Percentiles rank a stretch among this genome's conserved stretches.
These are phyloP conservation scores for Suhomyces xylopsoci DNA, from an alignment of 805 yeast genomes.

Conservation along the genomic window DNA sequence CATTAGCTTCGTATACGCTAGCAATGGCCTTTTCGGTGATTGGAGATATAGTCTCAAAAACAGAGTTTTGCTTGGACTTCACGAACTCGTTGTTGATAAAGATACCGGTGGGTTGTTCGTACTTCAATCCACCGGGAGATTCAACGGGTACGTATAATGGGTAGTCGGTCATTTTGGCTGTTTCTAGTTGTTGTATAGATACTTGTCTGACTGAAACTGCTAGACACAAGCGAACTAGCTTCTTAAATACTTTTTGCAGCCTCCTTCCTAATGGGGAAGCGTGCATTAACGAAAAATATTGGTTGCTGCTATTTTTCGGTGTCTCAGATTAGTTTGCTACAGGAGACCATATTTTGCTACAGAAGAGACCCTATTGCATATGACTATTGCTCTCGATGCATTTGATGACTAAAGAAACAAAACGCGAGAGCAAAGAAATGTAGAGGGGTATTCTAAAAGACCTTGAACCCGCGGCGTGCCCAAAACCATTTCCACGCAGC, in stretches of 20 bases:
- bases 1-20: conserved; percentile 69
- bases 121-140: conserved; percentile 68
- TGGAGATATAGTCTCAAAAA: conserved; percentile 60
- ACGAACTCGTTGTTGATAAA: conserved; percentile 85
- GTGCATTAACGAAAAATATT: neutral
- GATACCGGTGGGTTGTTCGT: conserved; percentile 81
- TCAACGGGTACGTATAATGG: conserved; percentile 46
- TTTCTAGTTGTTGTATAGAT: too few species aligned
- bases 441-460: conserved; percentile 14
- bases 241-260: neutral
- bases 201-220: too few species aligned
- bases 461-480: conserved; percentile 26
- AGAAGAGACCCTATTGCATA: neutral
- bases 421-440: neutral
- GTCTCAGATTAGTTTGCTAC: neutral
- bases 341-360: neutral
- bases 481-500: conserved; percentile 30
- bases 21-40: conserved; percentile 68
- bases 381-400: neutral
- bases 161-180: conserved; percentile 6
- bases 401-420: neutral
- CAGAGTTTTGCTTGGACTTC: conserved; percentile 51
- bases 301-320: neutral
- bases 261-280: neutral
- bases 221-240: neutral